These are phyloP conservation scores for Jamesozyma jinghongensis DNA, from an alignment of 805 yeast species.

Conservation along the genomic window DNA sequence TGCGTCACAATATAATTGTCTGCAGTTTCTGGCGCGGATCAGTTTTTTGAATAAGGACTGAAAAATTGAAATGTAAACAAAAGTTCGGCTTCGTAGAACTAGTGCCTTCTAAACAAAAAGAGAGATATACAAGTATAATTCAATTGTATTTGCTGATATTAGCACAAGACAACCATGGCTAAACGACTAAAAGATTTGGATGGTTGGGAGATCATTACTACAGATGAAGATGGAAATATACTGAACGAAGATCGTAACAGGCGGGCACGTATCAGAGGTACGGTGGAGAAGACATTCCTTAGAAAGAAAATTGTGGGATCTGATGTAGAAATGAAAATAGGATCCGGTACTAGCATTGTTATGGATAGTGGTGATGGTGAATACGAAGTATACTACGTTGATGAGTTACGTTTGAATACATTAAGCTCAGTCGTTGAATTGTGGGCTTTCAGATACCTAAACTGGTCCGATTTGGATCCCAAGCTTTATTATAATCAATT, in stretches of 20 bases:
- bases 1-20: too few relatives aligned
- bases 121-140: too few relatives aligned
- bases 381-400: slow-evolving; percentile 36
- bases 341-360: slow-evolving; percentile 43
- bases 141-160: too few relatives aligned
- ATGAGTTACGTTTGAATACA: slow-evolving; percentile 42
- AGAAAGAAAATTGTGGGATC: slow-evolving; percentile 25
- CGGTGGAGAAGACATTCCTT: slow-evolving; percentile 14
- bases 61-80: slow-evolving; percentile 1
- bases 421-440: slow-evolving; percentile 38
- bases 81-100: neutral
- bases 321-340: slow-evolving; percentile 37
- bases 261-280: slow-evolving; percentile 1
- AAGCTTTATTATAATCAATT: slow-evolving; percentile 17
- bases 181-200: slow-evolving; percentile 10
- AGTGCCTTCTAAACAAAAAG: too few relatives aligned
- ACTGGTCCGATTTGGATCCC: slow-evolving; percentile 31
- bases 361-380: slow-evolving; percentile 27
- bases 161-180: too few relatives aligned
- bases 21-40: too few relatives aligned
- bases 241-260: slow-evolving; percentile 8
- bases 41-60: too few relatives aligned
- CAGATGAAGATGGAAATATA: slow-evolving; percentile 15
- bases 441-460: slow-evolving; percentile 37
- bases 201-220: slow-evolving; percentile 19